These are phyloP conservation scores for Candida pseudofarinosa DNA, from an alignment of 805 yeast genomes.

Conservation along the genomic window DNA sequence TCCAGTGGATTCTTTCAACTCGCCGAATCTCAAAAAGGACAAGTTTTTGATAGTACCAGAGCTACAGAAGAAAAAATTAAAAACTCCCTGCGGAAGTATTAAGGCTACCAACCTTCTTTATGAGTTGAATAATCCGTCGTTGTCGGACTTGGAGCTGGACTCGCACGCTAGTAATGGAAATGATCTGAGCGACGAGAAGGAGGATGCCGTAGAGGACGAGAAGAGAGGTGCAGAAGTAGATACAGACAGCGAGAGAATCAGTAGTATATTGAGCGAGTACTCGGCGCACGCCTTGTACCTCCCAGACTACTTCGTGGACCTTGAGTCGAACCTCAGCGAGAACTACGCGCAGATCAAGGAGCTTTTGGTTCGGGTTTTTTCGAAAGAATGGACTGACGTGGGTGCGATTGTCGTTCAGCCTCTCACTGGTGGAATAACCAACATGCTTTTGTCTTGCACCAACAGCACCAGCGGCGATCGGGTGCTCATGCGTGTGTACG, in stretches of 20 bases:
- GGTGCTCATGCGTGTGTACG: constrained; percentile 66
- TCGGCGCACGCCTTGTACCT: constrained; percentile 48
- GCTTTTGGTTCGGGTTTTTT: constrained; percentile 42
- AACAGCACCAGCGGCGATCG: constrained; percentile 27
- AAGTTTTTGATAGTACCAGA: neutral
- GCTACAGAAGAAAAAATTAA: constrained; percentile 7
- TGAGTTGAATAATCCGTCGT: constrained; percentile 33
- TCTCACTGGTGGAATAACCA: constrained; percentile 62
- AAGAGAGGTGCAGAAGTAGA: constrained; percentile 1
- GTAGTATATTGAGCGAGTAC: constrained; percentile 18
- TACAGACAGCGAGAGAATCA: constrained; percentile 5
- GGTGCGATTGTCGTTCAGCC: constrained; percentile 35
- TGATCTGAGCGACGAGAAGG: neutral
- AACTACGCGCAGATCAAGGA: constrained; percentile 34
- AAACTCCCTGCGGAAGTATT: constrained; percentile 7
- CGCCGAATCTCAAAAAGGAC: constrained; percentile 6
- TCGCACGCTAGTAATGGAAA: constrained; percentile 4
- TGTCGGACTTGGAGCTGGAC: constrained; percentile 31
- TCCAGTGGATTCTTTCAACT: constrained; percentile 18
- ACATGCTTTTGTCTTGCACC: constrained; percentile 51
- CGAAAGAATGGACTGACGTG: constrained; percentile 32
- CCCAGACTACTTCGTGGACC: constrained; percentile 39
- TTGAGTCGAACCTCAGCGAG: constrained; percentile 31
- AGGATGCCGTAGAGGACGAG: neutral
- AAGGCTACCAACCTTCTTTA: constrained; percentile 25